phyloP scores from a whole-genome alignment of 2,329 filamentous ascomycete genomes.

The Fusarium falciforme region DNA sequence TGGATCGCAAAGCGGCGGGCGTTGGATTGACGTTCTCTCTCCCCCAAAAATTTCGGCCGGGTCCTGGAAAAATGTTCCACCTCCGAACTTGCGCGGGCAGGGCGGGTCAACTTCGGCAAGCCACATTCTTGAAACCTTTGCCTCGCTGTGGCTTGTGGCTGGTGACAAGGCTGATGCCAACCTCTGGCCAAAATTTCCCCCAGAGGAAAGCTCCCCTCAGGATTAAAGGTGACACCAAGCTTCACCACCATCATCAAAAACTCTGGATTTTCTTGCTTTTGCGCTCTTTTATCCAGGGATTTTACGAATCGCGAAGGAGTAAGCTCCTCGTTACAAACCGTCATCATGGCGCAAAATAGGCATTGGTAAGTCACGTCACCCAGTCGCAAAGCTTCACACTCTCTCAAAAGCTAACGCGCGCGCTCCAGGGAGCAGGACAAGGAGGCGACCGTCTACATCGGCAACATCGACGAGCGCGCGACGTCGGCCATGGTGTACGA shows the following conservation, averaged over 20 bases:
- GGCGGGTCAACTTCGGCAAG: slow-evolving; percentile 48
- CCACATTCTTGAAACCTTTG: slow-evolving; percentile 6
- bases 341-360: slow-evolving; percentile 73
- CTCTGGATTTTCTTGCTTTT: background rate
- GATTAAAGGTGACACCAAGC: slow-evolving; percentile 15
- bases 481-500: slow-evolving; percentile 93
- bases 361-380: slow-evolving; percentile 72
- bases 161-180: slow-evolving; percentile 31
- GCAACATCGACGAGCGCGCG: slow-evolving; percentile 97
- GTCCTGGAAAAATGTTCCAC: slow-evolving; percentile 42
- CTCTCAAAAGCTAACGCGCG: slow-evolving; percentile 1
- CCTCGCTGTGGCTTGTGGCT: slow-evolving; percentile 19
- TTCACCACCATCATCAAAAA: slow-evolving; percentile 5
- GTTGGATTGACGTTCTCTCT: slow-evolving; percentile 17
- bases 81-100: slow-evolving; percentile 10
- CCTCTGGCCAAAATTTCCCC: slow-evolving; percentile 42
- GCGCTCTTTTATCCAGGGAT: background rate
- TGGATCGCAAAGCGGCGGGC: slow-evolving; percentile 18
- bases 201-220: slow-evolving; percentile 21
- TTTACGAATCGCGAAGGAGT: background rate
- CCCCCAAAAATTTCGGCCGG: slow-evolving; percentile 43
- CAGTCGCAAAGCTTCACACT: slow-evolving; percentile 1
- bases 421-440: slow-evolving; percentile 89
- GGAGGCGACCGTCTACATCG: slow-evolving; percentile 97
- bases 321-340: slow-evolving; percentile 24